Evolutionary conservation across 331 rosid species (phyloP).

Genomic region (Pyracantha coccinea): DNA sequence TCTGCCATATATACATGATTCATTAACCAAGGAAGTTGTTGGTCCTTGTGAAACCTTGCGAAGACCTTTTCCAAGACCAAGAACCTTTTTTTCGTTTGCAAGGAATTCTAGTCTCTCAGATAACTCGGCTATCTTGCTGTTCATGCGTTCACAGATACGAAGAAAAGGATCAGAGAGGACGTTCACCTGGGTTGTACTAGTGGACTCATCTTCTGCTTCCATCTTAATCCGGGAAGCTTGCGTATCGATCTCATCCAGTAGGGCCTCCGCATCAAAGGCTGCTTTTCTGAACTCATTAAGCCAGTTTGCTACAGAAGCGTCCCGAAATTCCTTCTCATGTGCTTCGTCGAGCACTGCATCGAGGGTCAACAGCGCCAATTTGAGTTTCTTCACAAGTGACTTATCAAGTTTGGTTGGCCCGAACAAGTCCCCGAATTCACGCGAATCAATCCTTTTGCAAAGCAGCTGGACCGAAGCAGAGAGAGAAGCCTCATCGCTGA

Average conservation of each 20-base stretch:
- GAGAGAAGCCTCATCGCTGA: too few relatives aligned
- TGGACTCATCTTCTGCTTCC: neutral
- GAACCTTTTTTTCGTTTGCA: neutral
- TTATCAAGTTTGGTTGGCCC: too few relatives aligned
- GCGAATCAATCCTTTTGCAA: too few relatives aligned
- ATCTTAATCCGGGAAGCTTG: neutral
- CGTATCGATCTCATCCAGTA: constrained; percentile 1
- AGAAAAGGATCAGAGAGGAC: neutral
- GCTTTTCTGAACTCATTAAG: constrained; percentile 14
- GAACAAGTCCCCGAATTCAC: too few relatives aligned
- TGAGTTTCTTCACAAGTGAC: too few relatives aligned
- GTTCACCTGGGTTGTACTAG: neutral
- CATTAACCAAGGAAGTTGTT: constrained; percentile 5
- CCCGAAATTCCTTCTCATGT: constrained; percentile 12
- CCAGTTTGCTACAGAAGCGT: constrained; percentile 11
- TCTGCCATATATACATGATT: neutral
- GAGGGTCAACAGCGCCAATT: neutral
- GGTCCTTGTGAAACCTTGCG: neutral
- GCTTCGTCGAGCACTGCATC: constrained; percentile 22
- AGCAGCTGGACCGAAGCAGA: too few relatives aligned
- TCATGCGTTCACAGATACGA: neutral
- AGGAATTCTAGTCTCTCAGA: constrained; percentile 6
- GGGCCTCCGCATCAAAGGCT: constrained; percentile 18
- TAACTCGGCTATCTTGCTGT: neutral
- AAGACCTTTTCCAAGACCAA: constrained; percentile 1